Conservation (phyloP, 176 grass and related monocot genomes). For the Areca catechu region DNA sequence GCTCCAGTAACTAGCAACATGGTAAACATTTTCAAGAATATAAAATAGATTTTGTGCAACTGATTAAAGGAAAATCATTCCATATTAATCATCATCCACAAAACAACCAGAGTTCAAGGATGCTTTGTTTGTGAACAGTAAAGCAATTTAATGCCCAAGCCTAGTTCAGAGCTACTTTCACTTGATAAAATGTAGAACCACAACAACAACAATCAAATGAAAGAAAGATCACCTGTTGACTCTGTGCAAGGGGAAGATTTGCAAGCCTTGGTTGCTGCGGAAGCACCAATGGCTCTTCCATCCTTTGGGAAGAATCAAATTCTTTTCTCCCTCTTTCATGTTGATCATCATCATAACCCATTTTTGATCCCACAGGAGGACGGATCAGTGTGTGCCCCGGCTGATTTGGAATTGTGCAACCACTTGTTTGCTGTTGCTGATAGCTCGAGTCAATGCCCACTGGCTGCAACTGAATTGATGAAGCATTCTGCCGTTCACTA, state of each 20-base stretch:
- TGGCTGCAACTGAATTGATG: slow-evolving; percentile 36
- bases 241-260: slow-evolving; percentile 44
- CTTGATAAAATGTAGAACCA: not conserved
- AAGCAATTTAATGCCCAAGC: no score
- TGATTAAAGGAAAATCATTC: no score
- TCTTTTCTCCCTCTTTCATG: slow-evolving; percentile 41
- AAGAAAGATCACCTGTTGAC: slow-evolving; percentile 30
- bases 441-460: slow-evolving; percentile 32
- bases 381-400: slow-evolving; percentile 31
- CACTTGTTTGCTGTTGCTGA: slow-evolving; percentile 27
- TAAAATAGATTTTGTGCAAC: no score
- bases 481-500: slow-evolving; percentile 12
- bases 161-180: not conserved
- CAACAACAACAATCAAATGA: not conserved
- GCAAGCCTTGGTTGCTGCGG: slow-evolving; percentile 68
- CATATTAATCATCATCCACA: no score
- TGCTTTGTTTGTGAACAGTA: no score
- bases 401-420: slow-evolving; percentile 36
- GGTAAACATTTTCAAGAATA: no score
- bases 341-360: slow-evolving; percentile 38
- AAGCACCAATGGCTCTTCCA: slow-evolving; percentile 45
- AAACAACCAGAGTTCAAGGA: no score
- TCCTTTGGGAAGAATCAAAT: slow-evolving; percentile 33
- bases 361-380: slow-evolving; percentile 43
- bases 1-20: no score